Base-by-base conservation (phyloP, 169 alveolate genomes). In the Cryptosporidium sp. region DNA sequence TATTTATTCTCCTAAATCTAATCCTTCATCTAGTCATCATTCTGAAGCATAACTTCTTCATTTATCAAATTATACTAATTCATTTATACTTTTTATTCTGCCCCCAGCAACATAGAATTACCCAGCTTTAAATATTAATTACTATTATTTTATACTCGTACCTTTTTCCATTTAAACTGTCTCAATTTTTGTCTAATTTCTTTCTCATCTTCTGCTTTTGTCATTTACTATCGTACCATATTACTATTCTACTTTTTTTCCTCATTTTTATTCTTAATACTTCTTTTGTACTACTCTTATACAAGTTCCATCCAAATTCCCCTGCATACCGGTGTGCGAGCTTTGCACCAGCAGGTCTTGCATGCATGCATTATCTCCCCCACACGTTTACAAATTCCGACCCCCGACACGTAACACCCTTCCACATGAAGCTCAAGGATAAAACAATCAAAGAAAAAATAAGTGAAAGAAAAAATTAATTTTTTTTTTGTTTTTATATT, bases 321-420 rank as follows among this genome's bases (percentile, higher is more conserved):
- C 35, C 14, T 5, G 67, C n/a, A 55, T 9, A 55, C 67, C 67
- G 67, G 67, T n/a, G 21, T n/a, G 67, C 67, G 21, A 55, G 39
- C 14, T 9, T 10, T 1, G 1, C 16, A 7, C 18, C 9, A 16
- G 1, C 48, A 41, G 48, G 9, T 26, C 9, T 5, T 55, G 67
- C 67, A 55, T 23, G 23, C 35, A n/a, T 26, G 67, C 67, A 21
- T 7, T 4, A 37, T 37, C 5, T 37, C 43, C 12, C 1, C 23
- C 55, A 41, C 55, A 14, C 7, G 21, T 21, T 14, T 48, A 48
- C 21, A 48, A 0, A 48, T 16, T 1, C 23, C 55, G 5, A 16
- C n/a, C 1, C 21, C 55, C 14, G 55, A 16, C 55, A 16, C 55
- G 21, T 48, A 48, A 12, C 0, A 48, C 23, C 21, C 23, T 14